These are phyloP conservation scores for Penicillium ucsense DNA, from an alignment of 495 filamentous ascomycete species.

Conservation along the genomic window DNA sequence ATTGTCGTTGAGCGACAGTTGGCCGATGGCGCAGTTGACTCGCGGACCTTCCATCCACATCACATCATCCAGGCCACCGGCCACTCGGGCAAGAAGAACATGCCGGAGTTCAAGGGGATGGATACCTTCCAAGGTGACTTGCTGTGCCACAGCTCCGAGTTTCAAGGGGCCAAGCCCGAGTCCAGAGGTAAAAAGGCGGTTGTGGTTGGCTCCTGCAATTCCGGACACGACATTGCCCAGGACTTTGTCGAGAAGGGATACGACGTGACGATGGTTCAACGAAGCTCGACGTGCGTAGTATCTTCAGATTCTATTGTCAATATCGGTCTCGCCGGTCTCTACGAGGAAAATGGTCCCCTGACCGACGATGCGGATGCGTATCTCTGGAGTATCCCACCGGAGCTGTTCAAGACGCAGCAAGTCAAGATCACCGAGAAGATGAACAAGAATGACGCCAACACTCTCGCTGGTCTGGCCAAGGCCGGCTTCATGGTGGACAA, in stretches of 20 bases:
- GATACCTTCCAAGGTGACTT: slow-evolving; percentile 42
- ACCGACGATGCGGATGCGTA: slow-evolving; percentile 56
- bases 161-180: slow-evolving; percentile 43
- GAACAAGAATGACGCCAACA: slow-evolving; percentile 37
- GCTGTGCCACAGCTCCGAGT: slow-evolving; percentile 64
- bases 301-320: slow-evolving; percentile 44
- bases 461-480: slow-evolving; percentile 48
- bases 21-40: slow-evolving; percentile 39
- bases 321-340: slow-evolving; percentile 47
- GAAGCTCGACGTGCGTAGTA: slow-evolving; percentile 64
- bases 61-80: slow-evolving; percentile 67
- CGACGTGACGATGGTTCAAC: slow-evolving; percentile 77
- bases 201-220: slow-evolving; percentile 74
- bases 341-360: slow-evolving; percentile 46
- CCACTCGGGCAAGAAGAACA: slow-evolving; percentile 58
- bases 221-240: slow-evolving; percentile 73
- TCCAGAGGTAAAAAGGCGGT: slow-evolving; percentile 55
- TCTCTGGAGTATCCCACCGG: slow-evolving; percentile 43
- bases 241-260: slow-evolving; percentile 74
- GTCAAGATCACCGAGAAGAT: slow-evolving; percentile 39
- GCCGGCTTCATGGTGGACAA: slow-evolving; percentile 62
- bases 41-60: slow-evolving; percentile 50
- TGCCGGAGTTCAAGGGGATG: slow-evolving; percentile 53
- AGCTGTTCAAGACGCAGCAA: slow-evolving; percentile 51
- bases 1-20: slow-evolving; percentile 43